Evolutionary conservation across 192 early-diverging fungal genomes (phyloP), one percentile per base, ranked within the genome.

Genomic region (Gryganskiella cystojenkinii): DNA sequence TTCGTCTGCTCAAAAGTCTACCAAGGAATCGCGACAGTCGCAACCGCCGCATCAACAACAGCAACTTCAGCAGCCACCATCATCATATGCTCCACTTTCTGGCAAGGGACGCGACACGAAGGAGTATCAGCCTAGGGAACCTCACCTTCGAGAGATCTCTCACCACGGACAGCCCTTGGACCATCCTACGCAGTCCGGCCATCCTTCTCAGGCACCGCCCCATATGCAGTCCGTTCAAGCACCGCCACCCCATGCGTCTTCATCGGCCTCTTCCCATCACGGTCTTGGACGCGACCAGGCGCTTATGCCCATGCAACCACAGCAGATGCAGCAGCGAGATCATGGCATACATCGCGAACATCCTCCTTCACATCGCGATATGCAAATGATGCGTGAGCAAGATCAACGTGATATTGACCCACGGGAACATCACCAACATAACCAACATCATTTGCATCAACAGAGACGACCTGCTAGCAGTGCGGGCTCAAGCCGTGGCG

Each of bases 31-130:
- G 30, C 60, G 45, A 25, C 71, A 67, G 15, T 2, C 65, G 11
- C 37, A 40, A 13, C 42, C 31, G 28, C 28, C 30, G 27, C 59
- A 58, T 4, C 54, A 30, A 27, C 42, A 62, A 10, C 71, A 62
- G 30, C n/a, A n/a, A n/a, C n/a, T n/a, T n/a, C n/a, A n/a, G n/a
- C n/a, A n/a, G n/a, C n/a, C n/a, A n/a, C n/a, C n/a, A n/a, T 22
- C 35, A 19, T 8, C 46, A 3, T 66, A 76, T 33, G 3, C 64
- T 42, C 42, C 58, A 3, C 31, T 30, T 3, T 15, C 65, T 14
- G 54, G 58, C 0, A 76, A 76, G 30, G 65, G 72, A 19, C 72
- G 72, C 31, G 72, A 76, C 46, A 67, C 72, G 30, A 76, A 76
- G 31, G 72, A 76, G 20, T 76, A 76, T 20, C 72, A 76, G 30